Base-by-base conservation (phyloP, 2,329 filamentous ascomycete genomes). In the Huntiella bhutanensis region DNA sequence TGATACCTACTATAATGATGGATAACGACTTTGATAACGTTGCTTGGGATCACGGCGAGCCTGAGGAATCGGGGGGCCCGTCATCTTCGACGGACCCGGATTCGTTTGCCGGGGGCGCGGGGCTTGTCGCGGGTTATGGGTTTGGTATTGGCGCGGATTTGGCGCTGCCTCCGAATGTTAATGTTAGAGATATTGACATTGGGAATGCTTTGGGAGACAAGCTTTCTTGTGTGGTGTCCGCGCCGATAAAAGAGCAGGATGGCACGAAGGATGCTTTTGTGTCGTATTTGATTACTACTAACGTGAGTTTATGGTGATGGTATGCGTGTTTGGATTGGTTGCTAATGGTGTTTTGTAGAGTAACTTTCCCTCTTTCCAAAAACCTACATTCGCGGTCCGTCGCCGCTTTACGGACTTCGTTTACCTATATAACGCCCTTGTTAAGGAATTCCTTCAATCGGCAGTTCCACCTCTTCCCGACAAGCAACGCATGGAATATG, bases 401-500 rank as follows among this genome's bases (percentile, higher is more conserved):
- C 77, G 91, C 54, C 84, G 91, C 57, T 98, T 95, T 64, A 96
- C 88, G 55, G 91, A 98, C 65, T 98, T 98, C 59, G 80, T 92
- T 54, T 98, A 94, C 60, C 76, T 98, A 52, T 95, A 84, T 67
- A 95, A 93, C 64, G 80, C 83, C 32, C 77, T 98, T 44, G 77
- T 72, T 52, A 79, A 78, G 59, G 87, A 95, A 60, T 96, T 85
- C 56, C 84, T 86, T 50, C 83, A 85, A 65, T 84, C 82, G 62
- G 91, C 91, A 41, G 84, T 98, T 3, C 91, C 91, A 28, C 91
- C 91, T 41, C 70, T 98, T 46, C 91, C 91, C 45, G 91, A 96
- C 64, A 98, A 96, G 70, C 88, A 96, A 69, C 92, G 92, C 64
- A 94, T 98, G 83, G 86, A 94, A 58, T 96, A 96, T 59, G 91